Conservation (phyloP, 2,329 filamentous ascomycete genomes). For the Colletotrichum tofieldiae region DNA sequence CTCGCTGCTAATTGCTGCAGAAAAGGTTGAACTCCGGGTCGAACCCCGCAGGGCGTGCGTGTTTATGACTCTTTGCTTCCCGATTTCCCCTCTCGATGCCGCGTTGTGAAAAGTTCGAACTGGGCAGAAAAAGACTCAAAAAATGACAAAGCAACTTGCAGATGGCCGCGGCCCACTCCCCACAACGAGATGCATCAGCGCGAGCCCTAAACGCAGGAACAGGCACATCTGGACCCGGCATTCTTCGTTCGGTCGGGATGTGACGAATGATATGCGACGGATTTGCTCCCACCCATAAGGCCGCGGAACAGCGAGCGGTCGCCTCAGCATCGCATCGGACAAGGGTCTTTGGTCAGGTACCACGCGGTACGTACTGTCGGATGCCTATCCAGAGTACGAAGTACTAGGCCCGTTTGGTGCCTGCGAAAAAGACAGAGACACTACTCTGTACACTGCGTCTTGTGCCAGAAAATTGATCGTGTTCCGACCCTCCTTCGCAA, state of each 20-base stretch:
- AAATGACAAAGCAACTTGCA: constrained; percentile 36
- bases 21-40: constrained; percentile 28
- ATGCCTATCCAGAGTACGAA: neutral
- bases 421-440: neutral
- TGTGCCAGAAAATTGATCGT: constrained; percentile 10
- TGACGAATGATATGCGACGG: constrained; percentile 39
- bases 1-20: constrained; percentile 24
- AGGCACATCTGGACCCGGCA: constrained; percentile 35
- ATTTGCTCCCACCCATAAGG: constrained; percentile 30
- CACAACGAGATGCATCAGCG: constrained; percentile 31
- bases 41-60: constrained; percentile 26
- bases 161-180: constrained; percentile 14
- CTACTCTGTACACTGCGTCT: neutral
- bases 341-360: constrained; percentile 30
- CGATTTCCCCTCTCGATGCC: constrained; percentile 6
- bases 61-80: constrained; percentile 26
- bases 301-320: constrained; percentile 27
- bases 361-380: constrained; percentile 19
- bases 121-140: constrained; percentile 33
- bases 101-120: constrained; percentile 1
- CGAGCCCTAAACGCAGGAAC: constrained; percentile 43
- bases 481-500: constrained; percentile 29
- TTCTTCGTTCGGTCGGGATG: constrained; percentile 35
- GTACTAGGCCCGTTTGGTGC: neutral
- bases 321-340: constrained; percentile 37